Base-by-base conservation (phyloP, 139 green algal genomes). In the Chlamydomonas eustigma region DNA sequence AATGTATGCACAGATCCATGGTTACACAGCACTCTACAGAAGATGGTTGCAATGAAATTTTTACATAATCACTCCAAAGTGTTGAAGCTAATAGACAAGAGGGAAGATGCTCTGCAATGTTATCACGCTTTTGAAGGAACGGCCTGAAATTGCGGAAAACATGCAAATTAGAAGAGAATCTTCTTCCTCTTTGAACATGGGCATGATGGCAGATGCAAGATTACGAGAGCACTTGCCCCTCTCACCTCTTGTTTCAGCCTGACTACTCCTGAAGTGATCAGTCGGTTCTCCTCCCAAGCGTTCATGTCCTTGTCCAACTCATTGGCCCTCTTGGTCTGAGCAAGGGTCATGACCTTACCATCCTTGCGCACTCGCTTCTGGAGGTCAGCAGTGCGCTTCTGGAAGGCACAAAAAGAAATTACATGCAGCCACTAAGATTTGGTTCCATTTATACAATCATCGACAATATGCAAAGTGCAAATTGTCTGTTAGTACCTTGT, bases 201-300 rank as follows among this genome's bases (percentile, higher is more conserved):
- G 22, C 18, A 28, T 30, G 24, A 30, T 28, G 22, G 22, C 50
- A 63, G 22, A 22, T 24, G 50, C 22, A 22, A 28, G 22, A 28
- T 24, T 63, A 28, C 50, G 50, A 28, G 22, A 63, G 50, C 22
- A 63, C 22, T 35, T 8, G 12, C 25, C 6, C 5, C 52, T 33
- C 4, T n/a, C 3, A 75, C 28, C 64, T 92, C 88, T 87, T 95
- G 87, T 8, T 86, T 84, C 50, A 85, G 76, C 24, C 88, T 83
- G n/a, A 89, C 94, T 32, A 97, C 94, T 12, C 95, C 95, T 2
- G 82, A 91, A 3, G 87, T 93, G 36, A 97, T 75, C 73, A 99
- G 84, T 12, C 96, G 80, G 80, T 97, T 97, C 81, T 98, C 95
- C 85, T 98, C 93, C 94, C 94, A 98, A 4, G 90, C 85, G 67